These are phyloP conservation scores for Cryptococcus wingfieldii DNA, from an alignment of 1,284 basidiomycete species.

Conservation along the genomic window DNA sequence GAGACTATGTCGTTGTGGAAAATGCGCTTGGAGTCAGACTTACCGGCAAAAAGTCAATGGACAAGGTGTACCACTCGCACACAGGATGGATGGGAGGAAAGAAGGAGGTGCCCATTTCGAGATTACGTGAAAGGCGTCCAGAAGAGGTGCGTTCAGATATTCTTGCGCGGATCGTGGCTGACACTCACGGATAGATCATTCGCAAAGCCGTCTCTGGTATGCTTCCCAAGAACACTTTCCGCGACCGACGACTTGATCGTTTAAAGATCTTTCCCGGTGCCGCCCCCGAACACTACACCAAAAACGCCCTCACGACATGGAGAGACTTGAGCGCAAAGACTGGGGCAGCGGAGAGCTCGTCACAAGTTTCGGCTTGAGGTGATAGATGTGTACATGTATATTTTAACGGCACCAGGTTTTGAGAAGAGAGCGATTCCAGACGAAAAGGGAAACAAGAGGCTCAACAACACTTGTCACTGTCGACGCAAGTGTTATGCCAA, in stretches of 20 bases:
- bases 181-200: constrained; percentile 64
- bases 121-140: constrained; percentile 77
- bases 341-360: neutral
- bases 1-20: constrained; percentile 96
- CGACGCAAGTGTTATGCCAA: neutral
- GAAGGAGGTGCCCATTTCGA: constrained; percentile 79
- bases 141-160: constrained; percentile 65
- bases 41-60: constrained; percentile 82
- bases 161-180: neutral
- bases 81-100: constrained; percentile 91
- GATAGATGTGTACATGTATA: neutral
- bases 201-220: constrained; percentile 93
- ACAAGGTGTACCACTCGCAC: constrained; percentile 84
- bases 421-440: no score
- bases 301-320: constrained; percentile 41
- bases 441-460: neutral
- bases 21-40: constrained; percentile 80
- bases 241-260: constrained; percentile 75
- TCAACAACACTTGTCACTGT: neutral
- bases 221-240: constrained; percentile 92
- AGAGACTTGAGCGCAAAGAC: constrained; percentile 15
- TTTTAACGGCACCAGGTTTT: no score
- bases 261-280: constrained; percentile 74
- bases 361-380: neutral
- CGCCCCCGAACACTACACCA: constrained; percentile 28